Evolutionary conservation across 768 basidiomycete species (phyloP).

Genomic region (Phylloporus sp.): DNA sequence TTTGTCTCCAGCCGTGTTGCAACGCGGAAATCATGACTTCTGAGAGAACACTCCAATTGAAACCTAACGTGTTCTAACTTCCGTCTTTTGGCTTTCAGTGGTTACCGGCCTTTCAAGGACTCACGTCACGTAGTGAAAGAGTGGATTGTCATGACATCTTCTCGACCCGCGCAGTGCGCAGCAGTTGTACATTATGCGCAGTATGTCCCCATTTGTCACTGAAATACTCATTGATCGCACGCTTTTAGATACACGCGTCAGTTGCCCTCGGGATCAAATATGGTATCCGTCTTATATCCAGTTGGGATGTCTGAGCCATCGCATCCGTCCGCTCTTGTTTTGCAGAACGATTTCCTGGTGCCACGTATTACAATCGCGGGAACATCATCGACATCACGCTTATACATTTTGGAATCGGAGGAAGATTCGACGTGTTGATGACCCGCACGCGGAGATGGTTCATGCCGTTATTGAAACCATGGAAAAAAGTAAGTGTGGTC

Average conservation of each 20-base stretch:
- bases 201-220: neutral
- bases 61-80: neutral
- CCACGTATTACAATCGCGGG: neutral
- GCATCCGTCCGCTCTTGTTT: neutral
- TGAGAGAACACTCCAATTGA: neutral
- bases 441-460: neutral
- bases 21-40: neutral
- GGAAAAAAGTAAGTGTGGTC: neutral
- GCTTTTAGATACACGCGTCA: neutral
- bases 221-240: neutral
- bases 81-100: neutral
- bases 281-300: neutral
- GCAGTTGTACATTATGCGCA: conserved; percentile 2
- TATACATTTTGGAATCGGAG: too few relatives aligned
- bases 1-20: neutral
- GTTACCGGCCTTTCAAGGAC: neutral
- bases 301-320: neutral
- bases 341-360: neutral
- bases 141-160: neutral
- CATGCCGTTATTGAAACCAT: neutral
- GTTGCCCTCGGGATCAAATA: neutral
- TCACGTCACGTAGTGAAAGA: neutral
- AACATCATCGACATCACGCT: neutral
- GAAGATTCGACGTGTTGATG: neutral
- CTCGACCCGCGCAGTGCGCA: conserved; percentile 6